Evolutionary conservation across 164 flowering plant genomes (phyloP), one percentile per base, ranked within the genome.

Genomic region (Vitis rotundifolia): DNA sequence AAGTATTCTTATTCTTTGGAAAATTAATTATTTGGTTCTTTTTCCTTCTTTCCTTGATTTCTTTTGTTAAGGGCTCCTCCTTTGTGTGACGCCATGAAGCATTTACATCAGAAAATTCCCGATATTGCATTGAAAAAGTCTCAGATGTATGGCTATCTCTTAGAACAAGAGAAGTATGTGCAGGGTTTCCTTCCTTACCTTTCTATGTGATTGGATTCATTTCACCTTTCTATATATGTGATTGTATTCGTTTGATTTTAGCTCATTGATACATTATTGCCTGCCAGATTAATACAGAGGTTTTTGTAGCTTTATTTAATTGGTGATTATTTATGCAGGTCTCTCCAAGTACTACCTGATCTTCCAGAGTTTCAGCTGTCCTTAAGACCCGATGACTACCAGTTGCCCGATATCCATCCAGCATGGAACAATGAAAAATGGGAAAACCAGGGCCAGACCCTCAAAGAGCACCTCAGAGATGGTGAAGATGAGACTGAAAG

Each of bases 41-140:
- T 51, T 44, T 31, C 11, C 22, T 9, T 14, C 48, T 52, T 7
- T 18, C 19, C 51, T 58, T 47, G 11, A 11, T 71, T 54, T 18
- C 64, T 68, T 58, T 31, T 58, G 28, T 68, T 11, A 75, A 95
- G 99, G 82, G 72, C 82, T 77, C 88, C 96, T 75, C 93, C 96
- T 16, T 71, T 79, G 0, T 91, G 97, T 96, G 99, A 97, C 75
- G 87, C 77, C 14, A 91, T 92, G 96, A 91, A 88, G 85, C 89
- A 86, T 77, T 81, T 95, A 48, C 73, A 83, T 76, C 88, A 85
- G 77, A 91, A 86, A 82, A 86, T 95, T 60, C 98, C 96, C 22
- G 97, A 92, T 73, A 82, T 83, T 63, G 92, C 93, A 56, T 81
- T 87, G 3, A 84, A 81, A 81, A 95, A 95, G 81, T 86, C 87